Evolutionary conservation across 2,329 filamentous ascomycete genomes (phyloP), one percentile per base, ranked within the genome.

Genomic region (Clonostachys solani): DNA sequence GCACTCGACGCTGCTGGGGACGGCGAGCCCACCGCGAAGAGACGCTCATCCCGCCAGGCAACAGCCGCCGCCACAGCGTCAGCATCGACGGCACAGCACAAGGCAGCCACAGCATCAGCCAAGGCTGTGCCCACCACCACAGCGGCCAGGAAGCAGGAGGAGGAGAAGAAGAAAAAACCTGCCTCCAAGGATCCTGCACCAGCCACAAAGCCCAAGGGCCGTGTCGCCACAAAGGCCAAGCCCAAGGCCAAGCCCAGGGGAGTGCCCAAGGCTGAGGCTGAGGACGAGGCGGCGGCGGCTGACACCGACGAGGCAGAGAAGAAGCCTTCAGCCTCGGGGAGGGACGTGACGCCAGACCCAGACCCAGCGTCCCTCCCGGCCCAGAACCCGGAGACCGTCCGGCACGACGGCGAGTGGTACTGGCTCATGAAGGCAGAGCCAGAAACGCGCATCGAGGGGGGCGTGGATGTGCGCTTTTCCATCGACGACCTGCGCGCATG

Each of bases 391-490:
- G 63, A 72, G 12, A 65, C 64, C 0, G 64, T 63, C 6, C 61
- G 55, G 2, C 69, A 72, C 12, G 65, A 70, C 0, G 71, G 67
- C 3, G 60, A 67, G 44, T 71, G 68, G 65, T 91, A 87, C 66
- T 92, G 88, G 87, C 77, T 94, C 33, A 80, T 94, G 78, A 94
- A 92, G 69, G 88, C 89, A 0, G 88, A 99, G 68, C 92, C 94
- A 0, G 88, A 95, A 57, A 83, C 90, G 5, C 86, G 94, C 6
- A 71, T 91, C 15, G 90, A 95, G 63, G 92, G 91, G 47, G 92
- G 91, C 1, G 74, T 88, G 44, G 92, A 97, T 61, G 89, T 96
- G 42, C 87, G 83, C 55, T 99, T 97, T 68, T 95, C 91, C 1
- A 96, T 99, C 58, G 91, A 97, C 58, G 92, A 97, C 62, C 70